These are phyloP conservation scores for Aphanomyces stellatus DNA, from an alignment of 352 stramenopile species.

Conservation along the genomic window DNA sequence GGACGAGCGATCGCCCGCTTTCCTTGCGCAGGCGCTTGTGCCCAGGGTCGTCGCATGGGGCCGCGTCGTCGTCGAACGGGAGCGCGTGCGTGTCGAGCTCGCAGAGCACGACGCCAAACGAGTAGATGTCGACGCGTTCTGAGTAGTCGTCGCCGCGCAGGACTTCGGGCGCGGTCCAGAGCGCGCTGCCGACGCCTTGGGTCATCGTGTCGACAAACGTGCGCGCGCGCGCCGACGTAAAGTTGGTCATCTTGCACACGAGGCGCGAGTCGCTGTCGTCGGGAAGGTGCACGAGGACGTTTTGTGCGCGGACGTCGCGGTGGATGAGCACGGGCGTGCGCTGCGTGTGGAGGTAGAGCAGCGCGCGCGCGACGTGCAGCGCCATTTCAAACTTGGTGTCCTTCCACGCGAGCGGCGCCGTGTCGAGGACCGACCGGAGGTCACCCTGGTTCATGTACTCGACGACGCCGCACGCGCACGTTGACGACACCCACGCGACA, in stretches of 20 bases:
- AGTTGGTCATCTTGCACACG: slow-evolving; percentile 10
- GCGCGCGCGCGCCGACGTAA: slow-evolving; percentile 1
- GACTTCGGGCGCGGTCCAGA: slow-evolving; percentile 20
- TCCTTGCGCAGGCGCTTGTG: neutral
- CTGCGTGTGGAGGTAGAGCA: slow-evolving; percentile 25
- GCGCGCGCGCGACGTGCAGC: neutral
- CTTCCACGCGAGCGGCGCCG: neutral
- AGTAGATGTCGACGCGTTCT: slow-evolving; percentile 21
- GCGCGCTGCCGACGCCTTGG: slow-evolving; percentile 10
- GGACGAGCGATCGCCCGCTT: neutral
- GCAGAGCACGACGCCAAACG: slow-evolving; percentile 21
- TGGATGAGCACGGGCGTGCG: slow-evolving; percentile 26
- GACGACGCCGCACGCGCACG: neutral
- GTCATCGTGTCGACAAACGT: slow-evolving; percentile 21
- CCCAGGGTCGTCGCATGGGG: neutral
- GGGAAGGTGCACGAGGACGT: slow-evolving; percentile 27
- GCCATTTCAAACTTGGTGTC: slow-evolving; percentile 8
- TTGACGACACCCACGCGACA: neutral
- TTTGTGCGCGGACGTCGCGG: slow-evolving; percentile 38
- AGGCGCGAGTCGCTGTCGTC: neutral
- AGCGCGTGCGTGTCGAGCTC: slow-evolving; percentile 19
- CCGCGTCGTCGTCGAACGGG: slow-evolving; percentile 14
- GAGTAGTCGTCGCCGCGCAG: slow-evolving; percentile 18
- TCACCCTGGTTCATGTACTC: slow-evolving; percentile 12
- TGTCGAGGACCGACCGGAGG: neutral